Percentiles rank a stretch among this genome's conserved stretches.
Evolutionary conservation across 1,284 basidiomycete genomes (phyloP).

Genomic region (Singerocomus inundabilis): DNA sequence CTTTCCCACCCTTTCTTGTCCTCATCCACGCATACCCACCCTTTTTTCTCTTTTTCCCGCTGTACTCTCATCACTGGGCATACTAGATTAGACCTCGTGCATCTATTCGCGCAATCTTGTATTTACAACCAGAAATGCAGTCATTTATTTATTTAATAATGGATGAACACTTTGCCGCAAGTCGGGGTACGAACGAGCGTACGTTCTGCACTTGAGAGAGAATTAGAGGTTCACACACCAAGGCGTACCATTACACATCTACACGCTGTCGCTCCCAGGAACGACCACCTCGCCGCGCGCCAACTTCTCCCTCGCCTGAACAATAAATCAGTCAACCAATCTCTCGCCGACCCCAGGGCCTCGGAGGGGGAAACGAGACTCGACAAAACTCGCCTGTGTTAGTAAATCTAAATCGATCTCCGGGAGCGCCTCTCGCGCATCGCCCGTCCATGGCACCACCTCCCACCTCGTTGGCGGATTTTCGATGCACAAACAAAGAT

Average conservation of each 20-base stretch:
- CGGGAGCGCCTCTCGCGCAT: slow-evolving; percentile 55
- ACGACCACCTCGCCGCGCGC: slow-evolving; percentile 11
- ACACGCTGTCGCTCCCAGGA: slow-evolving; percentile 25
- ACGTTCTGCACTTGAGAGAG: too few relatives aligned
- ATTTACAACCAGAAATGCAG: too few relatives aligned
- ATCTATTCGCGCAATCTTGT: too few relatives aligned
- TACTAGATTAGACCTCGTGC: too few relatives aligned
- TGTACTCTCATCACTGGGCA: too few relatives aligned
- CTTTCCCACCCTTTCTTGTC: too few relatives aligned
- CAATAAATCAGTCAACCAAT: neutral
- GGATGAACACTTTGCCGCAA: too few relatives aligned
- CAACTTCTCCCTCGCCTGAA: slow-evolving; percentile 24
- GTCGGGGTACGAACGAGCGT: too few relatives aligned
- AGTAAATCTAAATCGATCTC: slow-evolving; percentile 59
- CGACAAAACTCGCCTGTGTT: slow-evolving; percentile 40
- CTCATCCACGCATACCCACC: too few relatives aligned
- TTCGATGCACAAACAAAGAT: slow-evolving; percentile 71
- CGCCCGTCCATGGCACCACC: slow-evolving; percentile 54
- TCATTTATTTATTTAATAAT: too few relatives aligned
- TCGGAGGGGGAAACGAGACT: neutral
- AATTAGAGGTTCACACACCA: neutral
- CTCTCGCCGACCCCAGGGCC: too few relatives aligned
- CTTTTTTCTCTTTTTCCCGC: too few relatives aligned
- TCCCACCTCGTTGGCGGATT: slow-evolving; percentile 72
- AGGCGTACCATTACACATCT: neutral